phyloP scores from a whole-genome alignment of 2,329 filamentous ascomycete genomes.

The Diaporthe capsici region DNA sequence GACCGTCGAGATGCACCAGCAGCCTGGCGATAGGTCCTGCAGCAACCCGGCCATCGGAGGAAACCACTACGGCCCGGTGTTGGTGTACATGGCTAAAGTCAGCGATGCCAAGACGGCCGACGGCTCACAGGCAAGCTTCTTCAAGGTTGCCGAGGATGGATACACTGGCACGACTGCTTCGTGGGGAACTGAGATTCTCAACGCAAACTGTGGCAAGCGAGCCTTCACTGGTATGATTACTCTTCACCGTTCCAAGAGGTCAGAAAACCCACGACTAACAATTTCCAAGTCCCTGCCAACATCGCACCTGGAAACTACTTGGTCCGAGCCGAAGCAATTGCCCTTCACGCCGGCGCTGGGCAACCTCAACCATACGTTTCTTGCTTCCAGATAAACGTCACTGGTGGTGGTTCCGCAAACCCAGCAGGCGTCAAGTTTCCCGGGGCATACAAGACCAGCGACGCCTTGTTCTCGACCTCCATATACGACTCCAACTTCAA shows the following conservation, averaged over 20 bases:
- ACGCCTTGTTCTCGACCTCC: constrained; percentile 28
- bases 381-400: constrained; percentile 59
- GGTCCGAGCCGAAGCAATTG: constrained; percentile 60
- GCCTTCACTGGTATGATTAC: constrained; percentile 45
- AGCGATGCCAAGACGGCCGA: constrained; percentile 60
- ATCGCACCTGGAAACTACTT: constrained; percentile 60
- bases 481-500: constrained; percentile 36
- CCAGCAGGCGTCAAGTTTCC: constrained; percentile 61
- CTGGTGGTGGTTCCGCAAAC: constrained; percentile 57
- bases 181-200: constrained; percentile 54
- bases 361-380: constrained; percentile 29
- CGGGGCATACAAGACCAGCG: constrained; percentile 59
- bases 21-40: constrained; percentile 58
- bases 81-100: constrained; percentile 66
- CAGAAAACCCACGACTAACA: not conserved
- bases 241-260: not conserved
- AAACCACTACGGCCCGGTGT: constrained; percentile 67
- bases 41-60: constrained; percentile 66
- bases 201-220: constrained; percentile 51
- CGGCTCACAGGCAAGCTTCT: constrained; percentile 59
- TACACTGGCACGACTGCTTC: constrained; percentile 61
- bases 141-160: constrained; percentile 67
- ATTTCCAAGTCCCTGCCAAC: constrained; percentile 53
- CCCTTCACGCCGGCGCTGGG: constrained; percentile 54
- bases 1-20: constrained; percentile 68